phyloP scores from a whole-genome alignment of 768 basidiomycete species.

The Mycena belliarum region DNA sequence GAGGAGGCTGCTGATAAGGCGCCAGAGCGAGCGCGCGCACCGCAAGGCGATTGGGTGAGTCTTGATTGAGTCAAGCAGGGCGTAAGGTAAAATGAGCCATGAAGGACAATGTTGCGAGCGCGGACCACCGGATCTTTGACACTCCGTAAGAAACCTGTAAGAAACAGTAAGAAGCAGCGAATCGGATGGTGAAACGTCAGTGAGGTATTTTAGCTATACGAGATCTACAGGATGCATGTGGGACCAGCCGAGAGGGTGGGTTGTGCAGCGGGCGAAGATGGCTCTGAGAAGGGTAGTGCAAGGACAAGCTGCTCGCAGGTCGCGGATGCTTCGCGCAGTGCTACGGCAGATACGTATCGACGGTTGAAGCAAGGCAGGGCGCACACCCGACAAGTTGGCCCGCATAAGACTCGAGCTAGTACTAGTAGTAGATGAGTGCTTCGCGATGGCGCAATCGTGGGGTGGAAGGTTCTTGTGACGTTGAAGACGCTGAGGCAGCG shows the following conservation, averaged over 20 bases:
- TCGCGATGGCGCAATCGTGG: constrained; percentile 19
- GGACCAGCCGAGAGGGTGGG: too few species aligned
- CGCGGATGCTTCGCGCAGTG: background rate
- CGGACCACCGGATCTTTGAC: background rate
- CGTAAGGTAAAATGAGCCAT: background rate
- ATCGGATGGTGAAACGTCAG: background rate
- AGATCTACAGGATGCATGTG: background rate
- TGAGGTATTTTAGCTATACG: constrained; percentile 10
- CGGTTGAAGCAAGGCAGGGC: background rate
- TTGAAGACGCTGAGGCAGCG: background rate
- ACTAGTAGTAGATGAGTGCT: constrained; percentile 1
- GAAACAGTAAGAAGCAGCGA: constrained; percentile 1
- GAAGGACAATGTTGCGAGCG: background rate
- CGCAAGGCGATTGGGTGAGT: constrained; percentile 9
- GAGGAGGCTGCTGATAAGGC: constrained; percentile 10
- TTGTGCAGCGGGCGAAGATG: background rate
- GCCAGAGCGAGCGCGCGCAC: background rate
- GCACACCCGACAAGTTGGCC: constrained; percentile 4
- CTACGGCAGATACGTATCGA: constrained; percentile 3
- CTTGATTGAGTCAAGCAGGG: constrained; percentile 3
- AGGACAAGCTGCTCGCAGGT: constrained; percentile 5
- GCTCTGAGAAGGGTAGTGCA: background rate
- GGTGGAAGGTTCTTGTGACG: background rate
- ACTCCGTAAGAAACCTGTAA: constrained; percentile 12
- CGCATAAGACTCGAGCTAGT: constrained; percentile 1